These are phyloP conservation scores for Elaeagnus macrophylla DNA, from an alignment of 306 rosid genomes.

Conservation along the genomic window DNA sequence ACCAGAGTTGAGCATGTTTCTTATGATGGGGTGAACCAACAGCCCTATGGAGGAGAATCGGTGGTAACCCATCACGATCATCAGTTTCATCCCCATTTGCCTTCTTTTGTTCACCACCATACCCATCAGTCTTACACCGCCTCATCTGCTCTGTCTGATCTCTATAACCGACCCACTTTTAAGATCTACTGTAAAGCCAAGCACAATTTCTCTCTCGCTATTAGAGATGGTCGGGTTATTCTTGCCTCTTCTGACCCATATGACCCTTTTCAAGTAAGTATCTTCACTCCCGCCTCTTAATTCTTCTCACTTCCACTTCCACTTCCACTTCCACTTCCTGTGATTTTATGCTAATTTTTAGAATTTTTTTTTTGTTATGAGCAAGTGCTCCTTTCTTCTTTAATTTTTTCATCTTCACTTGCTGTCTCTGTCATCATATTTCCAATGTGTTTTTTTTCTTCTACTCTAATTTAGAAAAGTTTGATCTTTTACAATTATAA, in stretches of 20 bases:
- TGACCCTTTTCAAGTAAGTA: conserved; percentile 43
- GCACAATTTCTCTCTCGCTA: conserved; percentile 44
- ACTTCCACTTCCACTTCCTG: too few relatives aligned
- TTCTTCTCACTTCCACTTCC: not conserved
- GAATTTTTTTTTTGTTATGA: too few relatives aligned
- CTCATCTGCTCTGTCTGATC: not conserved
- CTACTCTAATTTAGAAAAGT: too few relatives aligned
- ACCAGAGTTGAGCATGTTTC: conserved; percentile 28
- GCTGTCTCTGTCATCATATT: not conserved
- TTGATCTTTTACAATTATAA: too few relatives aligned
- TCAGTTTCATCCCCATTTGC: conserved; percentile 16
- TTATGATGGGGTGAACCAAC: conserved; percentile 5
- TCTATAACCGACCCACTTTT: conserved; percentile 31
- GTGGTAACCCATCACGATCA: conserved; percentile 13
- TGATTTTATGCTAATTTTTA: too few relatives aligned
- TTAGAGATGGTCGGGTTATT: conserved; percentile 44
- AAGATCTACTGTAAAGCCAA: conserved; percentile 42
- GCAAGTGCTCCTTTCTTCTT: too few relatives aligned
- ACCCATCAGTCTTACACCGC: conserved; percentile 8
- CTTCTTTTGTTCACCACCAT: conserved; percentile 29
- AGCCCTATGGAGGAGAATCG: not conserved
- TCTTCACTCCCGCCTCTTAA: not conserved
- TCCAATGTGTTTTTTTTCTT: not conserved
- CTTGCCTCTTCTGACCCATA: conserved; percentile 44
- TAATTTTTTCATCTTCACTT: not conserved